Evolutionary conservation across 73 alveolate species (phyloP).

Genomic region (Blepharisma stoltei): DNA sequence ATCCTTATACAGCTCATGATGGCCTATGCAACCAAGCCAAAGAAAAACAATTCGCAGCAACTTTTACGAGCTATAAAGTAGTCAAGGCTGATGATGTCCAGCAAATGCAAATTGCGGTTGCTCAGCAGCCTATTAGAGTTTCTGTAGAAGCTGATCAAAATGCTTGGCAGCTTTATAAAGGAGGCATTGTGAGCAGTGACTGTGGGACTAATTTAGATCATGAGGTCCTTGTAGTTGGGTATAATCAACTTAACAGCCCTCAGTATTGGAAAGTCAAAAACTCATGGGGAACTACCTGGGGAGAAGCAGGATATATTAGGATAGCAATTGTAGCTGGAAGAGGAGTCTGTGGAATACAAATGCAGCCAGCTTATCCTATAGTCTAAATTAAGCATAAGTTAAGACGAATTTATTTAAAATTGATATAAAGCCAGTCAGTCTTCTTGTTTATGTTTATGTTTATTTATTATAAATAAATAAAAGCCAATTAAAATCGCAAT

Average conservation of each 20-base stretch:
- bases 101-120: conserved; percentile 48
- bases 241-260: background rate
- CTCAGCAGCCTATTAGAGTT: conserved; percentile 69
- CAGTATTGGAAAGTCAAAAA: conserved; percentile 44
- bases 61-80: background rate
- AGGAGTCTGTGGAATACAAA: conserved; percentile 47
- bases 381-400: background rate
- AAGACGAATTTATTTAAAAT: no score
- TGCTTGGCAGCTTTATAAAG: conserved; percentile 53
- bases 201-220: conserved; percentile 64
- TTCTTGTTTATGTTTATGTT: no score
- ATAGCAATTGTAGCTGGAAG: conserved; percentile 33
- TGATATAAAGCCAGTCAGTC: no score
- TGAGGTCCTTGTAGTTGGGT: conserved; percentile 77
- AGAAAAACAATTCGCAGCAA: background rate
- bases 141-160: conserved; percentile 62
- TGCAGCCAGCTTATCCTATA: conserved; percentile 43
- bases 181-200: conserved; percentile 52
- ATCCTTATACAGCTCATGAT: conserved; percentile 67
- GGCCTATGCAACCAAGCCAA: conserved; percentile 31
- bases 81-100: conserved; percentile 32
- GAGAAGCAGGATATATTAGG: conserved; percentile 48
- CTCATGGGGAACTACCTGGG: conserved; percentile 64
- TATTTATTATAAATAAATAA: no score
- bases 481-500: no score